phyloP scores from a whole-genome alignment of 108 stramenopile genomes.

The Fistulifera solaris region DNA sequence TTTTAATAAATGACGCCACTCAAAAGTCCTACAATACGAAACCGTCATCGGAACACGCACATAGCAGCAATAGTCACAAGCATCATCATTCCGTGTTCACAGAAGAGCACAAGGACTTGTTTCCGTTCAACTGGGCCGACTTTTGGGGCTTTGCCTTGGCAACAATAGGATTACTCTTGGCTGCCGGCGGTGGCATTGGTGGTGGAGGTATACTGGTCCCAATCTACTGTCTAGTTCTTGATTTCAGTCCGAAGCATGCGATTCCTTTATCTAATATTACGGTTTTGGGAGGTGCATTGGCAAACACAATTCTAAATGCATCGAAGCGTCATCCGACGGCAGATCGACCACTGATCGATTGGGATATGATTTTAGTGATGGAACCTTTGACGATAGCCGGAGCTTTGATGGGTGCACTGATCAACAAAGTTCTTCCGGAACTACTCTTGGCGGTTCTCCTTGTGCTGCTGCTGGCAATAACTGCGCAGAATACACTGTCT shows the following conservation, averaged over 20 bases:
- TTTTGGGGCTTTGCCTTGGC: conserved; percentile 30
- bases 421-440: conserved; percentile 73
- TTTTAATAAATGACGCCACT: no score
- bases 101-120: conserved; percentile 32
- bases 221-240: conserved; percentile 71
- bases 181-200: conserved; percentile 76
- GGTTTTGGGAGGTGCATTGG: conserved; percentile 72
- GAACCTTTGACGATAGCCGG: conserved; percentile 93
- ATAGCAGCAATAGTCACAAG: neutral
- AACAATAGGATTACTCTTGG: conserved; percentile 31
- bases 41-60: no score
- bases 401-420: conserved; percentile 80
- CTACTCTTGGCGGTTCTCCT: conserved; percentile 50
- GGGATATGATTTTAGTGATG: conserved; percentile 95
- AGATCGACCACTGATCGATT: conserved; percentile 91
- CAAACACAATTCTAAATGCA: conserved; percentile 54
- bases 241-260: conserved; percentile 65
- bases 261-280: conserved; percentile 70
- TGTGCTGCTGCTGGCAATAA: conserved; percentile 51
- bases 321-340: conserved; percentile 56
- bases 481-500: conserved; percentile 52
- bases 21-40: no score
- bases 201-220: conserved; percentile 83
- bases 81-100: conserved; percentile 5
- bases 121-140: conserved; percentile 35